These are phyloP conservation scores for Albugo candida DNA, from an alignment of 352 stramenopile genomes.

Conservation along the genomic window DNA sequence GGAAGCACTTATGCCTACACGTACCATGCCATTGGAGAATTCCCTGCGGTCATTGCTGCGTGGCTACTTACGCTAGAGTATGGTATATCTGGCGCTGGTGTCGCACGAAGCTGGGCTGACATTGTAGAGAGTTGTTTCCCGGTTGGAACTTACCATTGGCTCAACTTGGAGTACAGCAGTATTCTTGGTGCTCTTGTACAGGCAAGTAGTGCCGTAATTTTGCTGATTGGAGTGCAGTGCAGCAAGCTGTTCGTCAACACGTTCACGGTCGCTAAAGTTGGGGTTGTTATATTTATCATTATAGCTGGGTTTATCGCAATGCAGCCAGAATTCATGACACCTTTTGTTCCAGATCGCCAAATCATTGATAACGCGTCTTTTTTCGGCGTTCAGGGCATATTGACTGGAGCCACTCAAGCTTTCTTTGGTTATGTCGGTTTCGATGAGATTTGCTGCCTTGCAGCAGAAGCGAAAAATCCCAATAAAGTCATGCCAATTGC, in stretches of 20 bases:
- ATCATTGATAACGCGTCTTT: neutral
- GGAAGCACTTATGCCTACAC: slow-evolving; percentile 52
- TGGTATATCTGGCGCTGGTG: slow-evolving; percentile 27
- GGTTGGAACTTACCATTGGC: slow-evolving; percentile 1
- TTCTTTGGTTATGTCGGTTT: slow-evolving; percentile 80
- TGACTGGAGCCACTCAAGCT: slow-evolving; percentile 32
- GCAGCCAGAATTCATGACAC: slow-evolving; percentile 25
- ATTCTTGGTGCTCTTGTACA: slow-evolving; percentile 16
- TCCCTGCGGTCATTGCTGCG: slow-evolving; percentile 37
- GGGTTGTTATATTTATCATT: slow-evolving; percentile 46
- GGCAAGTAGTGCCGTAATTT: slow-evolving; percentile 12
- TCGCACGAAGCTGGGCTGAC: slow-evolving; percentile 53
- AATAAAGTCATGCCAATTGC: slow-evolving; percentile 26
- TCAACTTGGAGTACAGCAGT: slow-evolving; percentile 9
- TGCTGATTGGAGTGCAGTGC: slow-evolving; percentile 24
- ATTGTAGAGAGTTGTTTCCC: slow-evolving; percentile 25
- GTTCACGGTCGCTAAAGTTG: slow-evolving; percentile 20
- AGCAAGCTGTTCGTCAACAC: slow-evolving; percentile 27
- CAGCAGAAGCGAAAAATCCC: slow-evolving; percentile 19
- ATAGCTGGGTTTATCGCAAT: slow-evolving; percentile 29
- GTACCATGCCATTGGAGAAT: slow-evolving; percentile 44
- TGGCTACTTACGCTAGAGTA: slow-evolving; percentile 45
- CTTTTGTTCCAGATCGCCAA: slow-evolving; percentile 17
- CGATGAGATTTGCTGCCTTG: slow-evolving; percentile 60
- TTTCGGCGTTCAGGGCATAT: slow-evolving; percentile 17